phyloP scores from a whole-genome alignment of 1,284 basidiomycete genomes.

The Neonothopanus nambi region DNA sequence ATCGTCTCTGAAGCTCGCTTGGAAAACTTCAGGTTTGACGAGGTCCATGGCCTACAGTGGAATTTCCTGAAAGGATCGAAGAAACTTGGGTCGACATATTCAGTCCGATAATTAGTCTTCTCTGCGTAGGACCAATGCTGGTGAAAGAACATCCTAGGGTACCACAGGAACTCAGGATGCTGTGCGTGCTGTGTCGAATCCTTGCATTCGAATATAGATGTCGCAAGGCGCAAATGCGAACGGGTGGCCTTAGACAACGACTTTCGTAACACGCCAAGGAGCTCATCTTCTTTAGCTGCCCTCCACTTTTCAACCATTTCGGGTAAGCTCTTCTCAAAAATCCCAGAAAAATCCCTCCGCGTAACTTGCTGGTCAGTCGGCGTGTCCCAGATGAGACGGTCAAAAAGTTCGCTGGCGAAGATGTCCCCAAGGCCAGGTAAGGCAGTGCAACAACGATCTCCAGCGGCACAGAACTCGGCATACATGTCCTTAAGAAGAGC shows the following conservation, averaged over 20 bases:
- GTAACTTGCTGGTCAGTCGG: neutral
- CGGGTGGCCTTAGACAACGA: neutral
- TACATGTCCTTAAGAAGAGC: neutral
- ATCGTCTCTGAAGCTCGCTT: neutral
- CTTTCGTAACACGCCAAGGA: neutral
- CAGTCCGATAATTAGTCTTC: no score
- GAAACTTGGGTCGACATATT: neutral
- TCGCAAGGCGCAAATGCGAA: neutral
- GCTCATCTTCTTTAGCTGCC: neutral
- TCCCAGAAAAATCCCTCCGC: no score
- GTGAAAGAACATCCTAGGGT: neutral
- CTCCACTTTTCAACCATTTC: neutral
- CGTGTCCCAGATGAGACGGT: neutral
- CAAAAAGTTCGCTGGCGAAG: neutral
- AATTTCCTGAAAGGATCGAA: no score
- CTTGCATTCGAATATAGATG: neutral
- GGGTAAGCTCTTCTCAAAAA: neutral
- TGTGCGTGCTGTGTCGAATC: neutral
- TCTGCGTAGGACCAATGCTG: no score
- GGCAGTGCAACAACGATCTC: neutral
- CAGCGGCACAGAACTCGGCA: neutral
- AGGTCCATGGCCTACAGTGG: neutral
- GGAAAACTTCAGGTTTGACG: neutral
- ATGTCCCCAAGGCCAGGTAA: conserved; percentile 2
- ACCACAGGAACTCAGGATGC: neutral